Base-by-base conservation (phyloP, 805 yeast species). In the Metschnikowia lachancei region DNA sequence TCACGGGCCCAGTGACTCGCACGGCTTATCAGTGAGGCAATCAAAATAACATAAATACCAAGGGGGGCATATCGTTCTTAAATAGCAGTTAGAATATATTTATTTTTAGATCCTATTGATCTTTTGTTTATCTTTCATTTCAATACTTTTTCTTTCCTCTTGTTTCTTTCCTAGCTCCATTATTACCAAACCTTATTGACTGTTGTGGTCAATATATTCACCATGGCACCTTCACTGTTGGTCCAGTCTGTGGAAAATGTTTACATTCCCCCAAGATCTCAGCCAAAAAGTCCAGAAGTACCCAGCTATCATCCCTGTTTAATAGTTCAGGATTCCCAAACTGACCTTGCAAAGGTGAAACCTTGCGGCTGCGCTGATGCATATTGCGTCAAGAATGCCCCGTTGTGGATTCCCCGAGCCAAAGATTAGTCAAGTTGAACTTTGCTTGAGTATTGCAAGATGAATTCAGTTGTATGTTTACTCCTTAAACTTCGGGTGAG, bases 281-380 rank as follows among this genome's bases (percentile, higher is more conserved):
- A 19, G 19, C 59, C 60, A 19, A 41, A 45, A 38, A 45, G 38
- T 14, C 26, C 37, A 16, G 49, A 59, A 11, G 70, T 78, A 9
- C 83, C 83, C 16, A 59, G 62, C 31, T 77, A 77, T 59, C 83
- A 77, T 47, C 84, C 84, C 3, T 76, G 83, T 43, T 64, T 80
- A 44, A 77, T 80, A 43, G 78, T 80, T 63, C 81, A 77, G 59
- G 84, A 79, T 61, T 64, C 66, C 45, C 75, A 74, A 54, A 77
- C 81, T 12, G 83, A 80, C 59, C 60, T 62, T 5, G 61, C 56
- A 34, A 70, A 67, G 47, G 36, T 64, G 38, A 69, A 69, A 50
- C 62, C 63, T 5, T 70, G 75, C 54, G 76, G 76, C 11, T 70
- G 75, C 54, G 67, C 73, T 2, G 75, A 68, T 53, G 46, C 47